Base-by-base conservation (phyloP, 306 rosid species). In the Styphnolobium japonicum region DNA sequence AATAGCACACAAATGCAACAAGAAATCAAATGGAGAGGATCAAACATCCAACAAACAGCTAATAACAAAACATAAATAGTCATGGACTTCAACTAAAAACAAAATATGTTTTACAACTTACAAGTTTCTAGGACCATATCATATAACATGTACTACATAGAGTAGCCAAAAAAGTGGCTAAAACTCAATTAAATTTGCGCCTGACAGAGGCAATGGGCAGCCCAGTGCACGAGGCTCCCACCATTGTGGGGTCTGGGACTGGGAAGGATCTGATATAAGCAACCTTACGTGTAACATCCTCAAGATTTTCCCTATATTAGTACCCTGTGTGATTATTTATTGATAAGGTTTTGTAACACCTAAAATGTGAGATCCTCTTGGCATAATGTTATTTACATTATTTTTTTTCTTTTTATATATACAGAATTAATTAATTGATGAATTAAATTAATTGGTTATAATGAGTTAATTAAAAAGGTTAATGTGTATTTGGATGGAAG, bases 11-110 rank as follows among this genome's bases (percentile, higher is more conserved):
- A 63, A 58, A 69, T 75, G 73, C 40, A 82, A 82, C 39, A 67
- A 76, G 18, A 67, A 81, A 83, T 68, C 64, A 69, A 61, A 75
- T 34, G 39, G 60, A 70, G 60, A 49, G 18, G 48, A 64, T 42
- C 14, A 48, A 33, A 43, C 53, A 58, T 66, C 64, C 27, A 56
- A 66, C 12, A 66, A 83, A 31, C 4, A 78, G 58, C 72, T 21
- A 56, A 48, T 18, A 53, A 37, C 66, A 23, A 31, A 75, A 62
- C 56, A 19, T 51, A 63, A 61, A 75, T 79, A 70, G 56, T 29
- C 69, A 61, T 21, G 65, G 57, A 76, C 52, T 55, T 63, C 48
- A 31, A 63, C 75, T 55, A 58, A 27, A 80, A 71, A 71, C 7
- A 66, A 51, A 52, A 71, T 25, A 9, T 69, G 74, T 10, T 23